These are phyloP conservation scores for Hydnomerulius pinastri DNA, from an alignment of 768 basidiomycete genomes.

Conservation along the genomic window DNA sequence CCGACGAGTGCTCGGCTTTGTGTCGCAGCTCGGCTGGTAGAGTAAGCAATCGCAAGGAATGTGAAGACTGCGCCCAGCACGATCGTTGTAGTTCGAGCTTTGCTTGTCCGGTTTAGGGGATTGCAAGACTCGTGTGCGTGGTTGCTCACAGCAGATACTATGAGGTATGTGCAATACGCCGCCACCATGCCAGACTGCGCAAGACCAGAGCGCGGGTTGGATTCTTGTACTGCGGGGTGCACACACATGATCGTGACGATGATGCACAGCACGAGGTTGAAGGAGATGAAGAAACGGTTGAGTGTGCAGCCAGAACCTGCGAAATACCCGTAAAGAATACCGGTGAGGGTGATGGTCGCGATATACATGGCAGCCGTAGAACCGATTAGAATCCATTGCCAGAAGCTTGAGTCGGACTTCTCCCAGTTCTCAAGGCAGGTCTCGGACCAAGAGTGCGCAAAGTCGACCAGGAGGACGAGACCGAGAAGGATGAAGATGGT, in stretches of 20 bases:
- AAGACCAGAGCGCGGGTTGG: constrained; percentile 92
- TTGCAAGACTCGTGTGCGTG: constrained; percentile 88
- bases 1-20: constrained; percentile 91
- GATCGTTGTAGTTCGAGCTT: constrained; percentile 83
- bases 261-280: constrained; percentile 83
- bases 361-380: constrained; percentile 91
- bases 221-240: constrained; percentile 84
- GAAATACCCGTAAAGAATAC: constrained; percentile 90
- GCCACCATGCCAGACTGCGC: constrained; percentile 98
- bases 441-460: constrained; percentile 98
- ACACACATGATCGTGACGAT: constrained; percentile 81
- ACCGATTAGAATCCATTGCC: constrained; percentile 95
- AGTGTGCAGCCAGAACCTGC: constrained; percentile 82
- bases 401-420: constrained; percentile 78
- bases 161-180: constrained; percentile 94
- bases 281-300: constrained; percentile 96
- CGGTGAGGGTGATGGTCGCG: constrained; percentile 81
- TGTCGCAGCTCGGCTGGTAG: constrained; percentile 93
- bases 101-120: constrained; percentile 70
- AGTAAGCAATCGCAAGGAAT: constrained; percentile 97
- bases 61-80: constrained; percentile 93
- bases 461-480: constrained; percentile 95
- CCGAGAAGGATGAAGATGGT: constrained; percentile 96
- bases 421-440: constrained; percentile 97
- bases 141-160: constrained; percentile 91